Base-by-base conservation (phyloP, 306 rosid genomes). In the Hylodesmum podocarpum region DNA sequence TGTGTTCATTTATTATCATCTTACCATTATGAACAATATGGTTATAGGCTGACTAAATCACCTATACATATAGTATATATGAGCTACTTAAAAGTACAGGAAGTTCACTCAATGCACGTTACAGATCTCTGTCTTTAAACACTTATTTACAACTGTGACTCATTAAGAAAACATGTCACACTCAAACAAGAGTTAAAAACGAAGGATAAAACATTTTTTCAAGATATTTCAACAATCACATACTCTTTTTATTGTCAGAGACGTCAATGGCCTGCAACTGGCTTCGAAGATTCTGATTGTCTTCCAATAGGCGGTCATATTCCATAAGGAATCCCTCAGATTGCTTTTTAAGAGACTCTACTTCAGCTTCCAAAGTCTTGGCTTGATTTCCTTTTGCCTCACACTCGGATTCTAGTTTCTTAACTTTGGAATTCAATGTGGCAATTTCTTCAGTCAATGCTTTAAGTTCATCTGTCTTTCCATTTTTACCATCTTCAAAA, bases 301-400 rank as follows among this genome's bases (percentile, higher is more conserved):
- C 98, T 64, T 80, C 96, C 77, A 85, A 79, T 75, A 92, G 89
- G 66, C 93, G 96, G 68, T 94, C 96, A 14, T 94, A 90, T 74
- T 94, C 97, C 88, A 92, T 82, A 66, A 92, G 95, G 70, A 92
- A 87, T 44, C 89, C 92, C 68, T 90, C 97, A 4, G 93, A 92
- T 77, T 94, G 97, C 86, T 92, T 94, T 75, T 81, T 87, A n/a
- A 89, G 87, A 71, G 97, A 95, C 78, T 86, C 95, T 29, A 88
- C 93, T 82, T 90, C 88, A 6, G 87, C 58, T 85, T 83, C 90
- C 40, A 92, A 83, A 12, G 72, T 69, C 81, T 85, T 86, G 1
- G 87, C 92, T 73, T 81, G 87, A 77, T 75, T 69, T 36, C 81
- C 83, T 73, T 88, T 88, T 4, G 19, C 79, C 84, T 88, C 89